phyloP scores from a whole-genome alignment of 306 rosid genomes.

The Pueraria montana region DNA sequence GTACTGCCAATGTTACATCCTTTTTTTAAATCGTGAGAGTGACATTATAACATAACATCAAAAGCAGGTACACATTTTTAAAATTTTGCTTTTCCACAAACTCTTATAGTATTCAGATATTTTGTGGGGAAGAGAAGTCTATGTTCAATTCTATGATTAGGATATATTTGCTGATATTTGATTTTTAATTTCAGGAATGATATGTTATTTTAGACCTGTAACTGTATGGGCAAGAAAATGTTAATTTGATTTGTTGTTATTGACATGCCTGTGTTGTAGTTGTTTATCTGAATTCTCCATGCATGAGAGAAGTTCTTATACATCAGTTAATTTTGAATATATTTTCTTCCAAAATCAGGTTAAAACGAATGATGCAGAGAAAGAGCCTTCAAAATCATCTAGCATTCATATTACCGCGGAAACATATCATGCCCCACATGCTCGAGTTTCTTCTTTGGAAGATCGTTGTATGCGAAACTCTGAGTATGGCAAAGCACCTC shows the following conservation, averaged over 20 bases:
- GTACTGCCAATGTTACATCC: constrained; percentile 5
- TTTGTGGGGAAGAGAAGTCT: constrained; percentile 28
- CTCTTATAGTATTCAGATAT: constrained; percentile 1
- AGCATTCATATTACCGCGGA: constrained; percentile 45
- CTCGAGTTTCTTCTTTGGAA: constrained; percentile 75
- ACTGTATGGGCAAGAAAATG: constrained; percentile 31
- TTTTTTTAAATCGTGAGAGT: background rate
- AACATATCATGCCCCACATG: constrained; percentile 64
- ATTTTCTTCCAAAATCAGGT: constrained; percentile 57
- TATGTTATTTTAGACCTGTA: constrained; percentile 5
- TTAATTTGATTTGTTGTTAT: constrained; percentile 23
- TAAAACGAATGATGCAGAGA: constrained; percentile 44
- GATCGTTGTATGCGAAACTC: constrained; percentile 62
- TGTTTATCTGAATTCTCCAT: constrained; percentile 28
- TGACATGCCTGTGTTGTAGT: constrained; percentile 18
- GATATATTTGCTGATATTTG: constrained; percentile 29
- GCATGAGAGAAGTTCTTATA: constrained; percentile 8
- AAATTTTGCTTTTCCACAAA: background rate
- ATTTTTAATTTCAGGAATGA: constrained; percentile 17
- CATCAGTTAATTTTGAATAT: constrained; percentile 38
- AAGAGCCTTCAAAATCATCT: constrained; percentile 58
- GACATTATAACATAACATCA: background rate
- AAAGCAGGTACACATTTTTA: background rate
- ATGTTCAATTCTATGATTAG: constrained; percentile 26
- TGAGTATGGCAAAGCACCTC: constrained; percentile 65